These are phyloP conservation scores for Tetrahymena thermophila DNA, from an alignment of 73 alveolate genomes.

Conservation along the genomic window DNA sequence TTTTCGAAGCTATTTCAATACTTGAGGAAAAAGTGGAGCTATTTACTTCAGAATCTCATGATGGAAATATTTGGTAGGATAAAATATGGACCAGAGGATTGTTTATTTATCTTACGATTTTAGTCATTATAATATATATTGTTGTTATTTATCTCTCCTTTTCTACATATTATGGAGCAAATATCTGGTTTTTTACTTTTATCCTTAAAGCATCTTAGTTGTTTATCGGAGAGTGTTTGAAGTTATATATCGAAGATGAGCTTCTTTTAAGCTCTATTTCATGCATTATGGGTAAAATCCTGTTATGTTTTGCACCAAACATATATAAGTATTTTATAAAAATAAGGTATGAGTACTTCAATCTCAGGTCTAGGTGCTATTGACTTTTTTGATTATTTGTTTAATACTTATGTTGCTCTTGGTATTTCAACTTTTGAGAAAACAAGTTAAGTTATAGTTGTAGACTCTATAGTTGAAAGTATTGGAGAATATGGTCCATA, in stretches of 20 bases:
- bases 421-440: background rate
- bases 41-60: constrained; percentile 50
- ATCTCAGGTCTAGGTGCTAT: background rate
- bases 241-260: constrained; percentile 49
- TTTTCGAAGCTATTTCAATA: background rate
- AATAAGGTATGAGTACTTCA: background rate
- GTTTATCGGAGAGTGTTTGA: constrained; percentile 54
- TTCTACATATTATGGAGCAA: constrained; percentile 54
- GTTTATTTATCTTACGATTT: constrained; percentile 52
- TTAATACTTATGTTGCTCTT: background rate
- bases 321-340: too few species aligned
- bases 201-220: constrained; percentile 56
- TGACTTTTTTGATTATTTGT: background rate
- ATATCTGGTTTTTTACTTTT: constrained; percentile 66
- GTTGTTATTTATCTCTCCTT: constrained; percentile 63
- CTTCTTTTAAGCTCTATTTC: constrained; percentile 30
- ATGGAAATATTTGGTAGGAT: constrained; percentile 82
- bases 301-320: too few species aligned
- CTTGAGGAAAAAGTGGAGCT: background rate
- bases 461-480: background rate
- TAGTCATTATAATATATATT: constrained; percentile 46
- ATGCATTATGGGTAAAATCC: background rate
- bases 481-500: background rate
- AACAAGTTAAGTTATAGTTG: background rate
- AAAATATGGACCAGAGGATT: constrained; percentile 68